Evolutionary conservation across 148 eudicot species (phyloP), one percentile per base, ranked within the genome.

Genomic region (Cornus suecica): DNA sequence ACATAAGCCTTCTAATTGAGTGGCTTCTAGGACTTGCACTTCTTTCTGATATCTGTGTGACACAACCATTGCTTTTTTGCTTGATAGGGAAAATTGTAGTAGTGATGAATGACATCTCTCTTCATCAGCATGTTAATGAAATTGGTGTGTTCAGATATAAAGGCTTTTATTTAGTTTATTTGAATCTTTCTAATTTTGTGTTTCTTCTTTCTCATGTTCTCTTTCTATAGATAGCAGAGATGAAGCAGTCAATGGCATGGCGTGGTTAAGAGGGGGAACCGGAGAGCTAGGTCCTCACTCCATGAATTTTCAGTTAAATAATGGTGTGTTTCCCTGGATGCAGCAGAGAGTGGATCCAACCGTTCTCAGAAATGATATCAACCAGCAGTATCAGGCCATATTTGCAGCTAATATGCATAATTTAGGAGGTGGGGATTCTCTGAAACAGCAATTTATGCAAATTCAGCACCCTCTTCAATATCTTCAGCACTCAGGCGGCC

Each of bases 191-290:
- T 37, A 10, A 37, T 37, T 52, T 52, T 14, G 58, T 52, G 2
- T 18, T 60, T 18, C 16, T 16, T 3, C 34, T 7, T 60, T 31
- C 56, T 42, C 37, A 32, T 68, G 32, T 70, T 77, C 42, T 37
- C 42, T 37, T 37, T 34, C 72, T 80, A 68, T 90, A 95, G 99
- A 93, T 80, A 67, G 83, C 69, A 79, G 90, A 65, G 90, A 80
- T 75, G 98, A 88, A 79, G 87, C 90, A 18, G 66, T 88, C 9
- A 91, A 88, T 79, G 85, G 91, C 74, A 88, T 95, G 83, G 79
- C 91, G 80, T 95, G 97, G 97, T 65, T 95, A 67, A 91, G 94
- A 90, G 97, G 95, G 54, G 97, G 92, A 78, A 84, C 86, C 60
- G 88, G 83, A 68, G 97, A 95, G 42, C 97, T 86, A 71, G 97